Conservation (phyloP, 2,329 filamentous ascomycete species). For the Aquanectria penicillioides region DNA sequence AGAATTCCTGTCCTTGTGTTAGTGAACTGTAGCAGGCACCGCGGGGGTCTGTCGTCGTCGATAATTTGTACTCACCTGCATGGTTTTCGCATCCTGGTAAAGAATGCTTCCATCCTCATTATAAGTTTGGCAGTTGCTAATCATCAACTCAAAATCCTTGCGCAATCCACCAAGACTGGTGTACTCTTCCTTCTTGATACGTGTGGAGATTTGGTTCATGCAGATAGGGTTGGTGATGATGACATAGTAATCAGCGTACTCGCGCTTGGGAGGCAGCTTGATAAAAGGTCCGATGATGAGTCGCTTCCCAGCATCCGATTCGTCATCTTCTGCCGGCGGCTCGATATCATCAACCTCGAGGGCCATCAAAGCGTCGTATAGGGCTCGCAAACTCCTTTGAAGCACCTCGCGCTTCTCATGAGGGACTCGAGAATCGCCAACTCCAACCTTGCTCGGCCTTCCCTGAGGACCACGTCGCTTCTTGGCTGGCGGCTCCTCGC, state of each 20-base stretch:
- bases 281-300: constrained; percentile 94
- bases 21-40: no score
- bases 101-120: constrained; percentile 96
- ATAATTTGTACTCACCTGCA: constrained; percentile 86
- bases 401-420: constrained; percentile 78
- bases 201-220: constrained; percentile 93
- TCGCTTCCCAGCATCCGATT: constrained; percentile 71
- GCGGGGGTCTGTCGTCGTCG: no score
- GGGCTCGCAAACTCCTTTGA: constrained; percentile 79
- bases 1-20: constrained; percentile 62
- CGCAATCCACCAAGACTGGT: constrained; percentile 81
- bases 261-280: constrained; percentile 86
- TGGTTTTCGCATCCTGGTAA: constrained; percentile 90
- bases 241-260: constrained; percentile 95
- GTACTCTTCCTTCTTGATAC: constrained; percentile 97
- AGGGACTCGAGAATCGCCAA: constrained; percentile 61
- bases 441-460: constrained; percentile 69
- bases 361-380: constrained; percentile 84
- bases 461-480: constrained; percentile 79
- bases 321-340: constrained; percentile 65
- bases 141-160: constrained; percentile 84
- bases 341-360: constrained; percentile 81
- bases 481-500: constrained; percentile 80
- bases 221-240: constrained; percentile 93
- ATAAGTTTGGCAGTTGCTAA: constrained; percentile 92